These are phyloP conservation scores for Yamadazyma ubonensis DNA, from an alignment of 805 yeast species.

Conservation along the genomic window DNA sequence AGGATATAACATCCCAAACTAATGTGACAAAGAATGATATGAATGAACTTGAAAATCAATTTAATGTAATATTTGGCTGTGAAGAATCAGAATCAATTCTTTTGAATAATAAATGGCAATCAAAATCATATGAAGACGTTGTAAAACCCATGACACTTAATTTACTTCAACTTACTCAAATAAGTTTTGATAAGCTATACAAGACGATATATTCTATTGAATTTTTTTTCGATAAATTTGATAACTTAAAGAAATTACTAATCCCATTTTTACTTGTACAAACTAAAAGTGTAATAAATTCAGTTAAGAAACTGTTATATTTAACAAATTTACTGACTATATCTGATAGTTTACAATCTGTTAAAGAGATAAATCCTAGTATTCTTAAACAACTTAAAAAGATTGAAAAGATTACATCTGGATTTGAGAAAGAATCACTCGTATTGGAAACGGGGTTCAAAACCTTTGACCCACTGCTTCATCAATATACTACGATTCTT, in stretches of 20 bases:
- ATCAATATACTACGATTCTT: slow-evolving; percentile 36
- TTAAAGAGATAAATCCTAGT: slow-evolving; percentile 22
- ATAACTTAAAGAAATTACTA: slow-evolving; percentile 36
- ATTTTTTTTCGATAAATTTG: slow-evolving; percentile 37
- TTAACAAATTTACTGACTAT: slow-evolving; percentile 31
- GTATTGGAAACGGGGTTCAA: slow-evolving; percentile 28
- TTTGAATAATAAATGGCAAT: slow-evolving; percentile 24
- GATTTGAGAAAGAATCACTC: slow-evolving; percentile 34
- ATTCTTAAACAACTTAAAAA: slow-evolving; percentile 30
- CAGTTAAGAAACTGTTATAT: slow-evolving; percentile 25
- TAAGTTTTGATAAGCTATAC: slow-evolving; percentile 18
- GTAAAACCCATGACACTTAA: slow-evolving; percentile 22
- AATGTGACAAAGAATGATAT: slow-evolving; percentile 20
- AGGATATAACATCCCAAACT: slow-evolving; percentile 38
- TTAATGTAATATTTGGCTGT: slow-evolving; percentile 28
- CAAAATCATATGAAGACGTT: slow-evolving; percentile 23
- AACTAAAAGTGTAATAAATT: slow-evolving; percentile 26
- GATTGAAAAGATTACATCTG: slow-evolving; percentile 38
- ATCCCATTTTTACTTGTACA: slow-evolving; percentile 37
- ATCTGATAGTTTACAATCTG: slow-evolving; percentile 24
- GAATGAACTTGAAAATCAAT: slow-evolving; percentile 30
- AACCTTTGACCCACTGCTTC: slow-evolving; percentile 34
- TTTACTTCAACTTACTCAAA: slow-evolving; percentile 18
- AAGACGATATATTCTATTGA: slow-evolving; percentile 35
- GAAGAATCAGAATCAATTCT: slow-evolving; percentile 9